A percentile compares a stretch with the other conserved stretches of the same genome.
Conservation (phyloP, 148 eudicot genomes). For the Dysphania ambrosioides region DNA sequence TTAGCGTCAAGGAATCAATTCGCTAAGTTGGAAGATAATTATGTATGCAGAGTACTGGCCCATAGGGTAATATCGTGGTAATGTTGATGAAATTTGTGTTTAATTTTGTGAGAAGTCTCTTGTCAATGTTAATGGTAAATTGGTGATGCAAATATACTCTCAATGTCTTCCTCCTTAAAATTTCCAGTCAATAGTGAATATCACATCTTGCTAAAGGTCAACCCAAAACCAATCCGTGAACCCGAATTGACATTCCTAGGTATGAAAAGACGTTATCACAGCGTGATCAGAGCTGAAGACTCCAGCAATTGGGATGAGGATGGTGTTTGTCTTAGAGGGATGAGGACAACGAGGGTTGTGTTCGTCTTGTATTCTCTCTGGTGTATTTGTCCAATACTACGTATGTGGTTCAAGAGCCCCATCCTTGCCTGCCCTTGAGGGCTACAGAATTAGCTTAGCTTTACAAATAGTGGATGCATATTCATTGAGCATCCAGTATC, state of each 20-base stretch:
- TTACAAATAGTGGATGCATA: neutral
- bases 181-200: too few species aligned
- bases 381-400: neutral
- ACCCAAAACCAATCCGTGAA: too few species aligned
- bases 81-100: neutral
- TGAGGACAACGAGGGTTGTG: neutral
- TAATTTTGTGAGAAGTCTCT: neutral
- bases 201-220: too few species aligned
- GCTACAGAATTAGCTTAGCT: neutral
- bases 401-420: neutral
- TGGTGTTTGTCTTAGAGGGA: too few species aligned
- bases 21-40: neutral
- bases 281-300: too few species aligned
- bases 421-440: neutral
- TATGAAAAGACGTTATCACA: too few species aligned
- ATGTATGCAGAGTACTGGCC: neutral
- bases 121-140: neutral
- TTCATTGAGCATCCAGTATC: slow-evolving; percentile 9
- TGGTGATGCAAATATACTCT: too few species aligned
- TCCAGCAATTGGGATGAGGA: too few species aligned
- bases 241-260: too few species aligned
- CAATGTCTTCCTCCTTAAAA: too few species aligned
- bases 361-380: neutral
- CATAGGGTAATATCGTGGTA: neutral
- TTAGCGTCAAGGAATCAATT: neutral